A percentile compares a stretch with the other conserved stretches of the same genome.
Evolutionary conservation across 176 grass and related monocot genomes (phyloP).

Genomic region (Ensete glaucum): DNA sequence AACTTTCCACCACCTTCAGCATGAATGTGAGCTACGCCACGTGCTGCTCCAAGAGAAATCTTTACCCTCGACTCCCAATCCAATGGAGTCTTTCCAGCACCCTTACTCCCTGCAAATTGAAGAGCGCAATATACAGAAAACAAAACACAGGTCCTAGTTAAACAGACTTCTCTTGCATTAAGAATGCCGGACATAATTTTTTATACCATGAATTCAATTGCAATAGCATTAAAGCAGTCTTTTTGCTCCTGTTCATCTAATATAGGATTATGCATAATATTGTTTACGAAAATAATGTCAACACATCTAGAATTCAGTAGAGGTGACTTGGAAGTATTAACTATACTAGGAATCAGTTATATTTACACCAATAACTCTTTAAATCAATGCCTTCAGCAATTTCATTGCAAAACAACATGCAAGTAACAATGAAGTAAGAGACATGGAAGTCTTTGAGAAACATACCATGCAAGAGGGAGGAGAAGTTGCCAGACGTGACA

Average conservation of each 20-base stretch:
- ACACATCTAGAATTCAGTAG: background rate
- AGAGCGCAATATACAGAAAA: background rate
- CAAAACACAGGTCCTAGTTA: background rate
- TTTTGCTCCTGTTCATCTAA: background rate
- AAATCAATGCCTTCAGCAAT: background rate
- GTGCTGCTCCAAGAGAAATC: constrained; percentile 59
- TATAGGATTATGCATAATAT: background rate
- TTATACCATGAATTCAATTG: background rate
- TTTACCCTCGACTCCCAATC: constrained; percentile 84
- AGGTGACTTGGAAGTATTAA: background rate
- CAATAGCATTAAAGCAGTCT: background rate
- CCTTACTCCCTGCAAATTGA: constrained; percentile 49
- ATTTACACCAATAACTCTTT: background rate
- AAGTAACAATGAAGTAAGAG: background rate
- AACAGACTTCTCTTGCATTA: background rate
- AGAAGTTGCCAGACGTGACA: constrained; percentile 61
- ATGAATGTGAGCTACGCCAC: constrained; percentile 70
- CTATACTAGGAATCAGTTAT: background rate
- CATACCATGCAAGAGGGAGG: constrained; percentile 78
- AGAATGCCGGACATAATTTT: background rate
- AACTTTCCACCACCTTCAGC: constrained; percentile 75
- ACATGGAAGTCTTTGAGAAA: background rate
- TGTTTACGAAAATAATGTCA: no score
- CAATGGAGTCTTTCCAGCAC: constrained; percentile 55
- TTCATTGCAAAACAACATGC: background rate